These are phyloP conservation scores for Verticillium zaregamsianum DNA, from an alignment of 2,329 filamentous ascomycete species.

Conservation along the genomic window DNA sequence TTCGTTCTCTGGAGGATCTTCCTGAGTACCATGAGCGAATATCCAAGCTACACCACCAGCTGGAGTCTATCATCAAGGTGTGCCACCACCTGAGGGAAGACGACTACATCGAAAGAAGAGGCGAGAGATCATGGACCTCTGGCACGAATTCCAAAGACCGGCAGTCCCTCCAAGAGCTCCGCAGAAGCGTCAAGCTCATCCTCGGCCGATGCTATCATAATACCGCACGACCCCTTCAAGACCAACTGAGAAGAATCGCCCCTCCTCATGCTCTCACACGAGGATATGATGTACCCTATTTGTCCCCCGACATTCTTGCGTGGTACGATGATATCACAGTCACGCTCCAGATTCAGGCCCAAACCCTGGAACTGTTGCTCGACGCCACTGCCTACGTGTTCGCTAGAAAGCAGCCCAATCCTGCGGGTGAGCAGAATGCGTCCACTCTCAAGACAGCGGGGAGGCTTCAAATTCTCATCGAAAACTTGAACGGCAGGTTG, in stretches of 20 bases:
- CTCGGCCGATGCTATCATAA: background rate
- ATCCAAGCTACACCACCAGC: background rate
- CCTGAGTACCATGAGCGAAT: background rate
- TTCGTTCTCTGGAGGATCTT: background rate
- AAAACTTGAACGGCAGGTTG: background rate
- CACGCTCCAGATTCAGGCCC: background rate
- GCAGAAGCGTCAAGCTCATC: background rate
- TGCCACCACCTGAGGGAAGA: background rate
- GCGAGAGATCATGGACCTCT: background rate
- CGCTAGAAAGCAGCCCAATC: background rate
- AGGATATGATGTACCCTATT: background rate
- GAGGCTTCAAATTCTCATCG: background rate
- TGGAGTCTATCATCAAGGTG: background rate
- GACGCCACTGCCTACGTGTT: background rate
- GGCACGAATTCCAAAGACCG: background rate
- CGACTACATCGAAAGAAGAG: background rate
- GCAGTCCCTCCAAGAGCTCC: background rate
- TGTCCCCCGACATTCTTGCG: background rate
- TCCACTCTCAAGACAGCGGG: background rate
- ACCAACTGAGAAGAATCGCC: background rate
- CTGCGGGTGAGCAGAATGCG: background rate
- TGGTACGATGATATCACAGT: background rate
- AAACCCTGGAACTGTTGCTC: background rate
- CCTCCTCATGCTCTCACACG: background rate
- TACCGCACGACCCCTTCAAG: background rate